These are phyloP conservation scores for Penicillium expansum DNA, from an alignment of 2,329 filamentous ascomycete genomes.

Conservation along the genomic window DNA sequence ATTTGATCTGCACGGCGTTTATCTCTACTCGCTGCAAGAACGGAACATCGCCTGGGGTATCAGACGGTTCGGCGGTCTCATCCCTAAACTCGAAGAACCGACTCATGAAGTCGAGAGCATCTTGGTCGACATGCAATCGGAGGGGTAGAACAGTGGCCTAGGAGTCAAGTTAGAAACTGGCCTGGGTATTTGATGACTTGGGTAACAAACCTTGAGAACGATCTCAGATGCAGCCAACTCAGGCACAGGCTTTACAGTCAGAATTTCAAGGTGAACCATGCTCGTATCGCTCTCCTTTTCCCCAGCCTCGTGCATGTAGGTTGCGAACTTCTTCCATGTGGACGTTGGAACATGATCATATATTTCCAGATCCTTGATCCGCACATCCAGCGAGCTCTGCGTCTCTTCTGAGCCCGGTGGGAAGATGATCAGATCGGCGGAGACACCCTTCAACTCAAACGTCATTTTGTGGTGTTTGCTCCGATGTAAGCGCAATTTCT, in stretches of 20 bases:
- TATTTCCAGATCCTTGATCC: constrained; percentile 78
- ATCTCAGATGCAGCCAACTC: constrained; percentile 86
- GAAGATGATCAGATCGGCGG: constrained; percentile 77
- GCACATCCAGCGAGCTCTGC: constrained; percentile 80
- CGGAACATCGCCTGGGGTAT: constrained; percentile 67
- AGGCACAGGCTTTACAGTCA: constrained; percentile 82
- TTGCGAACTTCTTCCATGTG: constrained; percentile 97
- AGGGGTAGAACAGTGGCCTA: constrained; percentile 73
- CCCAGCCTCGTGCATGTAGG: constrained; percentile 85
- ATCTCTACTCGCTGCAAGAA: constrained; percentile 91
- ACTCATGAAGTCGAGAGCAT: constrained; percentile 93
- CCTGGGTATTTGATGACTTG: not conserved
- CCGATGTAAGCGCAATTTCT: constrained; percentile 70
- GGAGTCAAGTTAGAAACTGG: constrained; percentile 12
- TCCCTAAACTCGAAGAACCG: constrained; percentile 99
- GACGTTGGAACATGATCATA: constrained; percentile 94
- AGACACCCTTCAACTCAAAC: constrained; percentile 83
- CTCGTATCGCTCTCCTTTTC: constrained; percentile 79
- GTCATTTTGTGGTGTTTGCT: constrained; percentile 94
- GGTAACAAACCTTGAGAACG: constrained; percentile 62
- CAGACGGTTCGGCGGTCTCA: constrained; percentile 54
- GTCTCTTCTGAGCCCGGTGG: constrained; percentile 75
- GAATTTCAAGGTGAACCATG: constrained; percentile 85
- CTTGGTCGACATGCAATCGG: constrained; percentile 91
- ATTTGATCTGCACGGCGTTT: constrained; percentile 74